A percentile compares a stretch with the other conserved stretches of the same genome.
Conservation (phyloP, 192 early-diverging fungal genomes). For the Mortierella hygrophila region DNA sequence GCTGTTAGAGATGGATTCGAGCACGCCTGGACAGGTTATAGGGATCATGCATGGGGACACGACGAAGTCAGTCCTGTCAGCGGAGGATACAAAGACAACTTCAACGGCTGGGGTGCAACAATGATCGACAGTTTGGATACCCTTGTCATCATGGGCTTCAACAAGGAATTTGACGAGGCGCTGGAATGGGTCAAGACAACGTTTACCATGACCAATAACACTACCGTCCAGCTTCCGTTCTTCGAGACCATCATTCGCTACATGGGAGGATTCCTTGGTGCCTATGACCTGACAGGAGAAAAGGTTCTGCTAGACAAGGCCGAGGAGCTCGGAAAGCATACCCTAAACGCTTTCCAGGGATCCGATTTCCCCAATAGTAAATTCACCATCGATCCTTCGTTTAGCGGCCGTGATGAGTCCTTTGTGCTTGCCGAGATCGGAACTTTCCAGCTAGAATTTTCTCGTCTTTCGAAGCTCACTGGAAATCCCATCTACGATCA, state of each 20-base stretch:
- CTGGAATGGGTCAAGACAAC: constrained; percentile 68
- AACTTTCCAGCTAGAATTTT: constrained; percentile 86
- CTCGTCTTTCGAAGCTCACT: constrained; percentile 84
- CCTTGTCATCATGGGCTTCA: constrained; percentile 86
- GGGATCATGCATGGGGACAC: constrained; percentile 78
- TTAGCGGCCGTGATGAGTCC: constrained; percentile 16
- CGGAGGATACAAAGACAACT: constrained; percentile 40
- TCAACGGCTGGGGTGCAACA: constrained; percentile 77
- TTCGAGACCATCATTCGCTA: constrained; percentile 90
- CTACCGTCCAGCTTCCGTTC: constrained; percentile 67
- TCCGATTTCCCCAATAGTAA: constrained; percentile 14
- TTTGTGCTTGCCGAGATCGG: constrained; percentile 77
- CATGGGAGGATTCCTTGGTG: constrained; percentile 83
- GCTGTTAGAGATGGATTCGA: constrained; percentile 72
- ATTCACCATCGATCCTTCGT: constrained; percentile 14
- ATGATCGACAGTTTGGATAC: constrained; percentile 93
- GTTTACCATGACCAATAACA: constrained; percentile 67
- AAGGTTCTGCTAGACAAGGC: constrained; percentile 76
- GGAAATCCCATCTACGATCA: constrained; percentile 76
- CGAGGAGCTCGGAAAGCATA: constrained; percentile 71
- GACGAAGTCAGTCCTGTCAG: constrained; percentile 73
- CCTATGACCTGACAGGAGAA: constrained; percentile 87
- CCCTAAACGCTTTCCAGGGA: constrained; percentile 78
- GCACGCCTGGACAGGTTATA: constrained; percentile 84
- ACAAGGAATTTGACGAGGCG: constrained; percentile 82